A percentile compares a stretch with the other conserved stretches of the same genome.
Conservation (phyloP, 2,329 filamentous ascomycete species). For the Colletotrichum sp. region DNA sequence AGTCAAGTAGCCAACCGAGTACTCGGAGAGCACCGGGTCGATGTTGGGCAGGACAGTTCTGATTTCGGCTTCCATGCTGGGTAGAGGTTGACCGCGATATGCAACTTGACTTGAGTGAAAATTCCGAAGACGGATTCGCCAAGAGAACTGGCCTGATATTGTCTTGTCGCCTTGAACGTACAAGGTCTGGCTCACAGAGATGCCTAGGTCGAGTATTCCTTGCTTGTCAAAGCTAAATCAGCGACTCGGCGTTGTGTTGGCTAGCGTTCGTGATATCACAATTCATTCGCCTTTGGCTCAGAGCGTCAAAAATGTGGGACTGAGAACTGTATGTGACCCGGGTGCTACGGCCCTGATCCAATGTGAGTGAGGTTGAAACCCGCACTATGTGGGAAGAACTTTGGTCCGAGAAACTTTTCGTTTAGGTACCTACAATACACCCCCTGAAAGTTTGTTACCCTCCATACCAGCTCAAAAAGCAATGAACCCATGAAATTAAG, state of each 20-base stretch:
- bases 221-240: neutral
- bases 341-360: neutral
- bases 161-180: neutral
- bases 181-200: neutral
- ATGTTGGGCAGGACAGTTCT: conserved; percentile 83
- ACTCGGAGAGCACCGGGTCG: conserved; percentile 88
- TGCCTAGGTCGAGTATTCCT: neutral
- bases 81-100: neutral
- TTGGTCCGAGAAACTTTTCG: neutral
- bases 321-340: too few relatives aligned
- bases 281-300: neutral
- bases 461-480: too few relatives aligned
- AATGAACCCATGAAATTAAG: too few relatives aligned
- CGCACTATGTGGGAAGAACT: neutral
- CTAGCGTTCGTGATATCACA: neutral
- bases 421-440: neutral
- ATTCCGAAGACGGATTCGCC: neutral
- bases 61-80: conserved; percentile 84
- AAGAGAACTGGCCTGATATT: neutral
- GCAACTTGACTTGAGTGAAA: neutral
- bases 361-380: neutral
- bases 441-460: too few relatives aligned
- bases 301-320: neutral
- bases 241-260: neutral
- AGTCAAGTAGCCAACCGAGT: conserved; percentile 91